Percentiles rank a stretch among this genome's conserved stretches.
Conservation (phyloP, 2,329 filamentous ascomycete genomes). For the Scopulariopsis brevicaulis region DNA sequence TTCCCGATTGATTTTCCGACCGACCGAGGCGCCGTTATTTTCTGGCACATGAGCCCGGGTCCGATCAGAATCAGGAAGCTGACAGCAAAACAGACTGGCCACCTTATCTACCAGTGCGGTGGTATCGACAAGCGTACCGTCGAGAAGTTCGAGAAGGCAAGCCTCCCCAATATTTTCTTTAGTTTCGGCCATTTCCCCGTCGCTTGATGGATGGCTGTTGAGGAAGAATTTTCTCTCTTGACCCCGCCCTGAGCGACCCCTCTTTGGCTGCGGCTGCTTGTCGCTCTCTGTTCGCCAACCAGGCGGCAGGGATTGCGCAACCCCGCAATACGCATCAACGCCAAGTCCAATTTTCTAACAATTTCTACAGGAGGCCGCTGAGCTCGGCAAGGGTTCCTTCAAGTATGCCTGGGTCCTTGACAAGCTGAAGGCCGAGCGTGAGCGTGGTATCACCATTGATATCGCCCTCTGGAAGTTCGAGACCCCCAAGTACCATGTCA, state of each 20-base stretch:
- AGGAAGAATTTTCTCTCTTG: not conserved
- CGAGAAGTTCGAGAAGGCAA: slow-evolving; percentile 99
- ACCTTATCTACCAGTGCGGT: slow-evolving; percentile 99
- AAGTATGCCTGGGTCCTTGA: slow-evolving; percentile 99
- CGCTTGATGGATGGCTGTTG: too few species aligned
- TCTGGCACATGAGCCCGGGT: too few species aligned
- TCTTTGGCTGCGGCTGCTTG: not conserved
- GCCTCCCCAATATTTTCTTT: slow-evolving; percentile 6
- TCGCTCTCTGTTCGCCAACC: not conserved
- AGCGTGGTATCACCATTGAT: slow-evolving; percentile 99
- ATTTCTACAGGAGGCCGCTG: slow-evolving; percentile 77
- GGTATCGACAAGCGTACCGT: slow-evolving; percentile 99
- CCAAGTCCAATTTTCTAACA: not conserved
- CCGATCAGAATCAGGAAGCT: not conserved
- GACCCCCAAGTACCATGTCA: slow-evolving; percentile 95
- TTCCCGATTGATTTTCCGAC: not conserved
- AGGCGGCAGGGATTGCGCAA: not conserved
- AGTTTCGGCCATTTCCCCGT: not conserved
- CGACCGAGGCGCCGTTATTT: not conserved
- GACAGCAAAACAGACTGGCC: slow-evolving; percentile 42
- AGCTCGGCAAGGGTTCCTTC: slow-evolving; percentile 99
- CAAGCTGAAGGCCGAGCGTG: slow-evolving; percentile 99
- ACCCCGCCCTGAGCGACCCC: not conserved
- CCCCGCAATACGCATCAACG: not conserved
- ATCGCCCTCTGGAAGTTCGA: slow-evolving; percentile 99